Percentiles rank a stretch among this genome's conserved stretches.
These are phyloP conservation scores for Vaccinium macrocarpon DNA, from an alignment of 148 eudicot species.

Conservation along the genomic window DNA sequence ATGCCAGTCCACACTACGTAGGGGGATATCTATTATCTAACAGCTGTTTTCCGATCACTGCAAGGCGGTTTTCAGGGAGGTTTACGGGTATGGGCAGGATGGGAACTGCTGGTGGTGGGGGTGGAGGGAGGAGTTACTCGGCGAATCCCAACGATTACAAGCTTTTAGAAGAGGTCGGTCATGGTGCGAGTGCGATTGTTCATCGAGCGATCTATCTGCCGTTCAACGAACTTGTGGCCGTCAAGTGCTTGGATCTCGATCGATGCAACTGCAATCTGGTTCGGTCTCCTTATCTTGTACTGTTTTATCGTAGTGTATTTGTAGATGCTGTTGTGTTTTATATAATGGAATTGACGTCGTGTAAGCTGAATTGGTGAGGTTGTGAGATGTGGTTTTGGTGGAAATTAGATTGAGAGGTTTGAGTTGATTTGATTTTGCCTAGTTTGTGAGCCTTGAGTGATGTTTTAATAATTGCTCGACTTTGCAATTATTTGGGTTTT, in stretches of 20 bases:
- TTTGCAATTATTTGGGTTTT: slow-evolving; percentile 1
- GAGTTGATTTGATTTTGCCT: not conserved
- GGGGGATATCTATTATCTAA: not conserved
- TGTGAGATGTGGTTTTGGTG: not conserved
- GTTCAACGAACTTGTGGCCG: slow-evolving; percentile 75
- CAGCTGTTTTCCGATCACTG: slow-evolving; percentile 7
- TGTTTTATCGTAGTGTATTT: not conserved
- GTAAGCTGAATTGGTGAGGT: not conserved
- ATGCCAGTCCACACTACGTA: not conserved
- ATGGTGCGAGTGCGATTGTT: slow-evolving; percentile 91
- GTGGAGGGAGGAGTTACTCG: slow-evolving; percentile 44
- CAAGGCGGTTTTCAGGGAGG: not conserved
- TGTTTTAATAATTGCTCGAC: not conserved
- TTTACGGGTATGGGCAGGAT: slow-evolving; percentile 32
- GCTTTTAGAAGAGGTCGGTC: slow-evolving; percentile 80
- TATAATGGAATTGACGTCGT: not conserved
- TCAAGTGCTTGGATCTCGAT: slow-evolving; percentile 99
- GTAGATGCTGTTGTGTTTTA: not conserved
- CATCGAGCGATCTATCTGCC: slow-evolving; percentile 87
- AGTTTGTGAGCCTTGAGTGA: not conserved
- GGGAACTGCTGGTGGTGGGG: slow-evolving; percentile 12
- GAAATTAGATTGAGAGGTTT: slow-evolving; percentile 8
- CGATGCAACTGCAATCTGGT: slow-evolving; percentile 92
- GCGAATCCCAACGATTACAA: slow-evolving; percentile 57
- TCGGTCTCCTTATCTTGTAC: not conserved